Conservation (phyloP, 768 basidiomycete species). For the Kwoniella mangroviensis region DNA sequence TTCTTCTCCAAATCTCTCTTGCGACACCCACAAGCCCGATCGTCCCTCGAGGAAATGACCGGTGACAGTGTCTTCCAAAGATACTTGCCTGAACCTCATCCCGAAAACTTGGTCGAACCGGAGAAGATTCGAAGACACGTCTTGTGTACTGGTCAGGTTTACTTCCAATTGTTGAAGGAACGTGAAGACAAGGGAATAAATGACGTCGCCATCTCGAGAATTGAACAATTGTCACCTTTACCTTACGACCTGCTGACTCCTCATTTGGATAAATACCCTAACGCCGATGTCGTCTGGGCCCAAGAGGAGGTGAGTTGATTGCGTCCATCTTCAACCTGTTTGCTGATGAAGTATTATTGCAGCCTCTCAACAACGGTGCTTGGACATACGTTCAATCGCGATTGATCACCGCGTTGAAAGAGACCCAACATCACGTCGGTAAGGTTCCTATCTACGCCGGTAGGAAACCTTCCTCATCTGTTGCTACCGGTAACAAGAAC, state of each 20-base stretch:
- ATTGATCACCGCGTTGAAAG: constrained; percentile 87
- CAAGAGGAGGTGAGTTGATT: constrained; percentile 64
- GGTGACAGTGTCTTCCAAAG: constrained; percentile 90
- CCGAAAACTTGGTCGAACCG: constrained; percentile 71
- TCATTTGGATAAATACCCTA: constrained; percentile 94
- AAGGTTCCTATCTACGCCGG: constrained; percentile 93
- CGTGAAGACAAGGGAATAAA: constrained; percentile 89
- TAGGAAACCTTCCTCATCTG: constrained; percentile 83
- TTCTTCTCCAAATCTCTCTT: constrained; percentile 98
- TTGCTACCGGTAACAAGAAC: constrained; percentile 60
- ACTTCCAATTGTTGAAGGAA: constrained; percentile 84
- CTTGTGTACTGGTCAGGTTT: constrained; percentile 95
- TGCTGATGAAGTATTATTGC: constrained; percentile 19
- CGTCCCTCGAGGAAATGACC: constrained; percentile 82
- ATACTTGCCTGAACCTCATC: constrained; percentile 82
- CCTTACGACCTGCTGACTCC: constrained; percentile 94
- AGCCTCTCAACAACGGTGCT: constrained; percentile 94
- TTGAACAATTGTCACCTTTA: constrained; percentile 96
- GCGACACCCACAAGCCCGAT: constrained; percentile 90
- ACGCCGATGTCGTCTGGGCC: constrained; percentile 90
- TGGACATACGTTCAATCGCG: constrained; percentile 96
- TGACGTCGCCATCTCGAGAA: constrained; percentile 88
- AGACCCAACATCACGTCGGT: constrained; percentile 86
- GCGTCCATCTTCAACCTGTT: too few species aligned
- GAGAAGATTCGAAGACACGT: constrained; percentile 91